phyloP scores from a whole-genome alignment of 441 rosid species.

The Erysimum pusillum region DNA sequence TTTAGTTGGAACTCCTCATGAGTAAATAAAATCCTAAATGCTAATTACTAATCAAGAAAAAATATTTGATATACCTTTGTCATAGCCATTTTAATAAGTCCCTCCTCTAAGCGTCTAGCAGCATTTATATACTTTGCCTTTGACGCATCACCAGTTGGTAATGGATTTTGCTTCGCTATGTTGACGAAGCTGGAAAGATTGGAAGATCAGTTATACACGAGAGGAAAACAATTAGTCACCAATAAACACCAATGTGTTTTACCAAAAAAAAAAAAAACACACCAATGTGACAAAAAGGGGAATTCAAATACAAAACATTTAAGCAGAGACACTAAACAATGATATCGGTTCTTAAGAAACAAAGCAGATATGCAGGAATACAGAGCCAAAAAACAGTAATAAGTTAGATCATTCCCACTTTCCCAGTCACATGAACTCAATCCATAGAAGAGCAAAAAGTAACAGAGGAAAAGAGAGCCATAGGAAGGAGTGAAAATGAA shows the following conservation, averaged over 20 bases:
- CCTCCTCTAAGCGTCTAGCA: slow-evolving; percentile 90
- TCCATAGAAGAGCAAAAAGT: neutral
- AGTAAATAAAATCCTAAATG: slow-evolving; percentile 14
- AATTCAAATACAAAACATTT: neutral
- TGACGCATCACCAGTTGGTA: slow-evolving; percentile 56
- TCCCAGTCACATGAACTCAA: slow-evolving; percentile 6
- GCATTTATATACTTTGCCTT: slow-evolving; percentile 59
- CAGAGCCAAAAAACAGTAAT: neutral
- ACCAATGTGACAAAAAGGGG: neutral
- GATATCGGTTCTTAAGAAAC: slow-evolving; percentile 5
- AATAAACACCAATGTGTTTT: neutral
- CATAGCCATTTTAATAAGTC: slow-evolving; percentile 68
- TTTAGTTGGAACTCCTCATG: slow-evolving; percentile 2
- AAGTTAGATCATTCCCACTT: neutral
- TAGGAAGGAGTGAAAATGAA: neutral
- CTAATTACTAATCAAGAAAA: neutral
- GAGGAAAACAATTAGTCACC: neutral
- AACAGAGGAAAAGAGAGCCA: neutral
- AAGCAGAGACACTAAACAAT: slow-evolving; percentile 9
- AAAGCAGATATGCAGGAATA: slow-evolving; percentile 4
- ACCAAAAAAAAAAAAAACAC: no score
- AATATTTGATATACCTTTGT: slow-evolving; percentile 62
- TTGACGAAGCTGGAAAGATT: slow-evolving; percentile 56
- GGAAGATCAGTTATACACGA: slow-evolving; percentile 30
- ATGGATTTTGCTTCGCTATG: slow-evolving; percentile 56